Conservation (phyloP, 345 rosid species). For the Brassica nigra region DNA sequence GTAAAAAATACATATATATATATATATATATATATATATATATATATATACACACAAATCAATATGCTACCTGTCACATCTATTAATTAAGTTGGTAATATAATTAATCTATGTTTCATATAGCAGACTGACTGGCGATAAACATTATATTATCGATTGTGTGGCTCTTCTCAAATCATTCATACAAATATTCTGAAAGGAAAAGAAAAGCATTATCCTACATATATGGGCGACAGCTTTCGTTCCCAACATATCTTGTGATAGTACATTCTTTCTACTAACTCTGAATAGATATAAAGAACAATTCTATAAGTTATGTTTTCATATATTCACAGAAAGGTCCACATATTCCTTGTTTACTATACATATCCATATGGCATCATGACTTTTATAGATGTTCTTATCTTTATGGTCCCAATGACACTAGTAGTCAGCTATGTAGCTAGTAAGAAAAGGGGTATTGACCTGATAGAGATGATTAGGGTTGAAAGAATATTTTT, state of each 20-base stretch:
- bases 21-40: too few relatives aligned
- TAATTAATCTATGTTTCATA: too few relatives aligned
- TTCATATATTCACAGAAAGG: slow-evolving; percentile 13
- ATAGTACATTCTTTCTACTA: slow-evolving; percentile 16
- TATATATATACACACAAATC: too few relatives aligned
- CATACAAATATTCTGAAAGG: neutral
- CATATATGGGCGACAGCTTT: slow-evolving; percentile 1
- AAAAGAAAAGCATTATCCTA: slow-evolving; percentile 6
- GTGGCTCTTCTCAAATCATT: slow-evolving; percentile 4
- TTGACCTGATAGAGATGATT: neutral
- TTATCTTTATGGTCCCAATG: slow-evolving; percentile 33
- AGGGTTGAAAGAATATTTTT: slow-evolving; percentile 22
- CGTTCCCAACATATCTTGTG: slow-evolving; percentile 11
- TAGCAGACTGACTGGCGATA: neutral
- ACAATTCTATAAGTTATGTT: neutral
- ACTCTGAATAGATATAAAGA: slow-evolving; percentile 2
- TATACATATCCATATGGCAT: slow-evolving; percentile 29
- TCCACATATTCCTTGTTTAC: slow-evolving; percentile 28
- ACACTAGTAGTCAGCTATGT: slow-evolving; percentile 21
- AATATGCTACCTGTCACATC: neutral
- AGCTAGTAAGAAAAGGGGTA: slow-evolving; percentile 13
- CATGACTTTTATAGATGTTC: slow-evolving; percentile 36
- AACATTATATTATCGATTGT: neutral
- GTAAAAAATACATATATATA: too few relatives aligned
- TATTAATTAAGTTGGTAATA: neutral